Evolutionary conservation across 495 filamentous ascomycete species (phyloP).

Genomic region (Podospora tetraspora): DNA sequence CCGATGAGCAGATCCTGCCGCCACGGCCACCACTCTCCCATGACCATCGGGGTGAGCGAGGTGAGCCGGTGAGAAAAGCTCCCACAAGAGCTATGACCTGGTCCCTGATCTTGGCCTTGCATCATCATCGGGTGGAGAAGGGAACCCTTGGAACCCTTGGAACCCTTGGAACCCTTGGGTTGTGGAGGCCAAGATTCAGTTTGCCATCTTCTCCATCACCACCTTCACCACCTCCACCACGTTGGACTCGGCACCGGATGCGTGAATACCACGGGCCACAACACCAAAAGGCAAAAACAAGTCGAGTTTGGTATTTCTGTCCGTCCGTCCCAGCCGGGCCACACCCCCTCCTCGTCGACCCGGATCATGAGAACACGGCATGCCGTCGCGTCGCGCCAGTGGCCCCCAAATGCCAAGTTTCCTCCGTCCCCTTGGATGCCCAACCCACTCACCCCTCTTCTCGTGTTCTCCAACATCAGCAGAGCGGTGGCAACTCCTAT

Average conservation of each 20-base stretch:
- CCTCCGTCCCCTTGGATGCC: conserved; percentile 3
- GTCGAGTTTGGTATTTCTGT: neutral
- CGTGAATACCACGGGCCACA: neutral
- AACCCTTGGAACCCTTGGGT: neutral
- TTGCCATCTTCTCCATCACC: neutral
- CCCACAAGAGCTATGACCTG: neutral
- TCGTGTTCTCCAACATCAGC: neutral
- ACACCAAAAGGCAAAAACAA: neutral
- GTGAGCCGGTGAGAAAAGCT: neutral
- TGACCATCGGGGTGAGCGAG: neutral
- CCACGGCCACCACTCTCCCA: neutral
- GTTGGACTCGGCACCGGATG: neutral
- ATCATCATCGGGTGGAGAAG: conserved; percentile 2
- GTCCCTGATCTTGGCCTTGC: conserved; percentile 9
- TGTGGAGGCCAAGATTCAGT: neutral
- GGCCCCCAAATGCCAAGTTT: neutral
- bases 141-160: neutral
- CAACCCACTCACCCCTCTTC: neutral
- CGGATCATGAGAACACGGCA: conserved; percentile 1
- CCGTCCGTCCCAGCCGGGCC: neutral
- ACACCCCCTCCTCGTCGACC: neutral
- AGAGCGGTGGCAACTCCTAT: neutral
- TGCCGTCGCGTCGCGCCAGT: neutral
- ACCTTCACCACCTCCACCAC: neutral
- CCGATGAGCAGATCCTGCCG: neutral